These are phyloP conservation scores for Leishmania tropica DNA, from an alignment of 208 protist species.

Conservation along the genomic window DNA sequence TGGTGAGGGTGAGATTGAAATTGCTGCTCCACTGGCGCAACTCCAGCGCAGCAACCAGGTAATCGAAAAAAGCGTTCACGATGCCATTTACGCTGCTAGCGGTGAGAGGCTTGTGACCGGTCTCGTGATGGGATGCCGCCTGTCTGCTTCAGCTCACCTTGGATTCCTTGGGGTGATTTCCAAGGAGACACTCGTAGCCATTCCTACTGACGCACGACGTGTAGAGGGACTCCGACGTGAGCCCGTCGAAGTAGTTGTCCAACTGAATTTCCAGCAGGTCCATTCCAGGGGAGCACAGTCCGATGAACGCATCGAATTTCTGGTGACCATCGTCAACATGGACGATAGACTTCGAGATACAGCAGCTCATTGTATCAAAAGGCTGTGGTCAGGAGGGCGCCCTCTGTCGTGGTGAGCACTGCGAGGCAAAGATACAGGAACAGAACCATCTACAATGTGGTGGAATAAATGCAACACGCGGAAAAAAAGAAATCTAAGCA, in stretches of 20 bases:
- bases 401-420: slow-evolving; percentile 6
- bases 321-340: slow-evolving; percentile 17
- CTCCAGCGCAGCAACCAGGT: slow-evolving; percentile 25
- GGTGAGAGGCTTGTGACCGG: slow-evolving; percentile 27
- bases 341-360: slow-evolving; percentile 14
- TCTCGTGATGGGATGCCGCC: slow-evolving; percentile 15
- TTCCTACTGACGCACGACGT: slow-evolving; percentile 24
- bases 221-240: slow-evolving; percentile 31
- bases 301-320: slow-evolving; percentile 24
- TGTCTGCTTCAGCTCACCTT: slow-evolving; percentile 20
- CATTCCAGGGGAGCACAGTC: slow-evolving; percentile 16
- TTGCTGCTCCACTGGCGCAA: slow-evolving; percentile 26
- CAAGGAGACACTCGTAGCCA: slow-evolving; percentile 23
- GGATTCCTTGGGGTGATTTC: slow-evolving; percentile 11
- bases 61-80: slow-evolving; percentile 28
- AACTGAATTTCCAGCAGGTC: slow-evolving; percentile 23
- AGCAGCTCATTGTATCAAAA: background rate
- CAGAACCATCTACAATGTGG: background rate
- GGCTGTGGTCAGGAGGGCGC: background rate
- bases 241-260: slow-evolving; percentile 26
- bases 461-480: background rate
- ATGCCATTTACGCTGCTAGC: slow-evolving; percentile 18
- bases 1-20: slow-evolving; percentile 20
- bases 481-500: background rate
- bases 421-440: background rate